Evolutionary conservation across 805 yeast genomes (phyloP), one percentile per base, ranked within the genome.

Genomic region (Candida xiaguanensis): DNA sequence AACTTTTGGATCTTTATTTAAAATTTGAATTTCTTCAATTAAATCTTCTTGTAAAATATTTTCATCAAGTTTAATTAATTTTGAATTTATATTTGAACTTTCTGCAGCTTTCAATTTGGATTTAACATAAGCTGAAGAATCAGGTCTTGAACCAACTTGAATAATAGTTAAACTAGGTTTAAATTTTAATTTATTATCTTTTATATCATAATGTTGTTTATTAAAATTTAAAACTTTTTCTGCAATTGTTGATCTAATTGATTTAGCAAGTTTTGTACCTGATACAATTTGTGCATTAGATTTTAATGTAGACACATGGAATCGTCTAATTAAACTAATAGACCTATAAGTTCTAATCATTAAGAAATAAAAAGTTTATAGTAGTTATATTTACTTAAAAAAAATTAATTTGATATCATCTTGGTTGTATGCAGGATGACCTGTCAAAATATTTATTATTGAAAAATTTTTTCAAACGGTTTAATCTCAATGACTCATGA

Each of bases 101-200:
- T 75, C 68, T 24, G 96, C 95, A 11, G 96, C 95, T 67, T 85
- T 89, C 49, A 86, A 72, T 65, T 91, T 91, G 82, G 90, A 86
- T 46, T 82, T 78, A 39, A 91, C 97, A 64, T 91, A 91, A 8
- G 96, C 86, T 11, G 86, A 76, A 2, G 96, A 86, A 58, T 91
- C 99, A 22, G 91, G 91, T 46, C 97, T 75, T 37, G 70, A 73
- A 31, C 98, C 97, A 24, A 91, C 95, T 65, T 91, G 98, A 44
- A 91, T 71, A 50, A 91, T 89, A 28, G 86, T 81, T 52, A 91
- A 70, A 39, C 75, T 73, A 7, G 98, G 97, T 44, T 72, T 67
- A 66, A 87, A 87, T 40, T 55, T 59, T 41, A 68, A 56, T 32
- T 46, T 49, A 17, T 43, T 42, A 33, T 45, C 47, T 18, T n/a